Evolutionary conservation across 2,329 filamentous ascomycete genomes (phyloP), one percentile per base, ranked within the genome.

Genomic region (Ascochyta koolunga): DNA sequence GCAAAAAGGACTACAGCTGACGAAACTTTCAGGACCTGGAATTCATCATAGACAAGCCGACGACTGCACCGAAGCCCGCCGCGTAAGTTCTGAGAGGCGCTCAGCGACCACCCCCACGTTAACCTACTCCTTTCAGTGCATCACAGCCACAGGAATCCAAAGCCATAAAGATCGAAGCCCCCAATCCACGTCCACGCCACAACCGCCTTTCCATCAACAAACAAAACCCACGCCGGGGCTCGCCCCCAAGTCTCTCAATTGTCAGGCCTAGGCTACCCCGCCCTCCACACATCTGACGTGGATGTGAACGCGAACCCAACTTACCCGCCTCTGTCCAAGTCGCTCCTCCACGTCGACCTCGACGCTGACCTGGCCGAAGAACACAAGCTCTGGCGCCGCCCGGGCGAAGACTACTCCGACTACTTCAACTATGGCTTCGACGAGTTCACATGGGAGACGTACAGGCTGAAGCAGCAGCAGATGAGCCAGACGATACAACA

Each of bases 371-470:
- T 82, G 18, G 79, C 81, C 48, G 91, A 92, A 67, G 79, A 84
- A 59, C 90, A 93, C 59, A 98, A 97, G 75, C 93, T 93, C 16
- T 99, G 95, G 95, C 88, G 95, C 38, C 88, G 93, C 61, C 95
- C 95, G 0, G 95, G 95, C 40, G 93, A 93, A 10, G 95, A 99
- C 69, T 86, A 96, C 49, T 95, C 90, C 55, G 95, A 99, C 74
- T 98, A 96, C 78, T 98, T 98, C 84, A 98, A 98, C 80, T 98
- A 98, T 76, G 93, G 93, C 54, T 98, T 98, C 71, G 93, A 98
- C 77, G 93, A 98, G 76, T 98, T 97, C 76, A 96, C 93, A 1
- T 99, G 95, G 95, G 90, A 93, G 5, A 85, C 93, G 48, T 99
- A 99, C 74, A 92, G 93, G 27, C 82, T 91, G 55, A 96, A 96